Evolutionary conservation across 345 rosid genomes (phyloP), one percentile per base, ranked within the genome.

Genomic region (Eucalyptus sideroxylon): DNA sequence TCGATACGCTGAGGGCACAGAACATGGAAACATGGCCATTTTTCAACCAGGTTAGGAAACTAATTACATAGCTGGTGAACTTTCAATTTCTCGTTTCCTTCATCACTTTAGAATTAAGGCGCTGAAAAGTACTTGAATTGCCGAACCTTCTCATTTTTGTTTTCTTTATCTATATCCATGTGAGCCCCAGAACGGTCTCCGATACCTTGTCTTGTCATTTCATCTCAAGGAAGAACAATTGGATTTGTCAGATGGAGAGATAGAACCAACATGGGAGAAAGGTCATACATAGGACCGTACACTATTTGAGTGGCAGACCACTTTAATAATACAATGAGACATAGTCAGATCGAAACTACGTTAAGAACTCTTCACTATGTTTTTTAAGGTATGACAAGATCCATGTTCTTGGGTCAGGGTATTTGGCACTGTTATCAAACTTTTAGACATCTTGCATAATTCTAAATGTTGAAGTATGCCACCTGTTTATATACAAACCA

Each of bases 21-120:
- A 96, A 96, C 89, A 92, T 96, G 99, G 99, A 98, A 91, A 95
- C 99, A 62, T 93, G 95, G 94, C 99, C 99, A 82, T 95, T 96
- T 94, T 98, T 92, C 93, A 95, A 96, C 89, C 98, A 96, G 97
- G 99, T 96, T 89, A 80, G 55, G 45, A 40, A 42, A 34, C 16
- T 77, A 77, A 77, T 3, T 77, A 21, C 83, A 11, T 21, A 0
- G 83, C 30, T 72, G 47, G 27, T 77, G 83, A 77, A 42, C 34
- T 50, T 89, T 67, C 85, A 60, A 14, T 27, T 90, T 65, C 87
- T 40, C 47, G 47, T 55, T 7, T 86, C 67, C 37, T 59, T 86
- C 21, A 8, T 88, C 51, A 12, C 67, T 30, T 51, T 67, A 62
- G 47, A 77, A 14, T n/a, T 65, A n/a, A n/a, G 1, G 83, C 1